phyloP scores from a whole-genome alignment of 805 yeast genomes.

The Kodamaea nitidulidarum region DNA sequence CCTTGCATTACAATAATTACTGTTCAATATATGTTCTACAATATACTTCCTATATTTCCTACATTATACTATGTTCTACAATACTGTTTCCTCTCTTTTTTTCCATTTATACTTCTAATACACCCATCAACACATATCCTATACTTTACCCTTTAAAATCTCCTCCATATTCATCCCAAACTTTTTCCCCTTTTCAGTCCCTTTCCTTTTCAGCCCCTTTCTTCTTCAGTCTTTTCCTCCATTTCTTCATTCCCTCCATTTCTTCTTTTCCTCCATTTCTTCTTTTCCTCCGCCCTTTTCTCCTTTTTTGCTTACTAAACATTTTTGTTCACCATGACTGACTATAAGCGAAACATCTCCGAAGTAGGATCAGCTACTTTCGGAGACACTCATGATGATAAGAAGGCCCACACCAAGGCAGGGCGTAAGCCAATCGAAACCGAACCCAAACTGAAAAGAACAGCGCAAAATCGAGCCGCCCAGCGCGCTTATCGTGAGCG shows the following conservation, averaged over 20 bases:
- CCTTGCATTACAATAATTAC: no score
- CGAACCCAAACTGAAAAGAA: constrained; percentile 83
- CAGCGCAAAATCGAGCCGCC: constrained; percentile 98
- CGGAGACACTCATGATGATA: constrained; percentile 26
- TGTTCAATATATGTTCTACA: no score
- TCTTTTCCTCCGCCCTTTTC: neutral
- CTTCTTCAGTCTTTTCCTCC: neutral
- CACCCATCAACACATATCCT: no score
- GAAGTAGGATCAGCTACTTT: constrained; percentile 12
- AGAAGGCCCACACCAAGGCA: constrained; percentile 50
- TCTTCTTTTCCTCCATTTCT: neutral
- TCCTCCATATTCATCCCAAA: no score
- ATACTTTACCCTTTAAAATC: no score
- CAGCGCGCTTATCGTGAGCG: constrained; percentile 96
- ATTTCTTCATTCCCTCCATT: neutral
- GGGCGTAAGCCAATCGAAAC: constrained; percentile 78
- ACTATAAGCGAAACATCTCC: constrained; percentile 29
- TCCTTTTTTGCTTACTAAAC: constrained; percentile 1
- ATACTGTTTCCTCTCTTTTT: no score
- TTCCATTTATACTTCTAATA: no score
- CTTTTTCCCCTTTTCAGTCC: no score
- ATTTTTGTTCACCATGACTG: constrained; percentile 19
- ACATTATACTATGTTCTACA: no score
- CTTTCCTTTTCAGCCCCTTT: neutral
- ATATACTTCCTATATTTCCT: no score